Percentiles rank a stretch among this genome's conserved stretches.
These are phyloP conservation scores for Exophiala calicioides DNA, from an alignment of 2,329 filamentous ascomycete genomes.

Conservation along the genomic window DNA sequence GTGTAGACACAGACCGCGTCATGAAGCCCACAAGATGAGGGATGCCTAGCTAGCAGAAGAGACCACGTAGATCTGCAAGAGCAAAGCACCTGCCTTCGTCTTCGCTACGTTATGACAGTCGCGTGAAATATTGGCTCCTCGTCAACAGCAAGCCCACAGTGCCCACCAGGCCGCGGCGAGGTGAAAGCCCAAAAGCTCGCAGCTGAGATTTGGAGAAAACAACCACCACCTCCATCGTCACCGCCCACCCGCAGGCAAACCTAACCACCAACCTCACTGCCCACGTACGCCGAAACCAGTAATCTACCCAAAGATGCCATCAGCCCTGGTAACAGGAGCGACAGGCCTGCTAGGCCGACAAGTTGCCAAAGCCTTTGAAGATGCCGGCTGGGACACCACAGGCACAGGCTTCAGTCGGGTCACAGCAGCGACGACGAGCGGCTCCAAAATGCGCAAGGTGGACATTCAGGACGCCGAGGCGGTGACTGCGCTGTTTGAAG, in stretches of 20 bases:
- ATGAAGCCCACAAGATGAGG: not conserved
- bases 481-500: constrained; percentile 50
- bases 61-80: too few relatives aligned
- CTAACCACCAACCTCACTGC: constrained; percentile 1
- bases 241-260: constrained; percentile 1
- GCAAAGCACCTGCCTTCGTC: too few relatives aligned
- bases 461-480: constrained; percentile 50
- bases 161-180: too few relatives aligned
- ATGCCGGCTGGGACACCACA: constrained; percentile 67
- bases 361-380: constrained; percentile 69
- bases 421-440: constrained; percentile 62
- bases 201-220: too few relatives aligned
- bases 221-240: constrained; percentile 6
- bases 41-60: too few relatives aligned
- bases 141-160: too few relatives aligned
- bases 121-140: too few relatives aligned
- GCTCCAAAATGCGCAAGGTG: constrained; percentile 64
- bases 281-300: too few relatives aligned
- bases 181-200: not conserved
- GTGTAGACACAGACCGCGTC: constrained; percentile 1
- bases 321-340: constrained; percentile 77
- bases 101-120: too few relatives aligned
- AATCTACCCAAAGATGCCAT: constrained; percentile 34
- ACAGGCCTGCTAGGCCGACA: constrained; percentile 81
- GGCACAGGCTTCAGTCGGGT: constrained; percentile 75